Conservation (phyloP, 1,284 basidiomycete genomes). For the Leccinum subrobustum region DNA sequence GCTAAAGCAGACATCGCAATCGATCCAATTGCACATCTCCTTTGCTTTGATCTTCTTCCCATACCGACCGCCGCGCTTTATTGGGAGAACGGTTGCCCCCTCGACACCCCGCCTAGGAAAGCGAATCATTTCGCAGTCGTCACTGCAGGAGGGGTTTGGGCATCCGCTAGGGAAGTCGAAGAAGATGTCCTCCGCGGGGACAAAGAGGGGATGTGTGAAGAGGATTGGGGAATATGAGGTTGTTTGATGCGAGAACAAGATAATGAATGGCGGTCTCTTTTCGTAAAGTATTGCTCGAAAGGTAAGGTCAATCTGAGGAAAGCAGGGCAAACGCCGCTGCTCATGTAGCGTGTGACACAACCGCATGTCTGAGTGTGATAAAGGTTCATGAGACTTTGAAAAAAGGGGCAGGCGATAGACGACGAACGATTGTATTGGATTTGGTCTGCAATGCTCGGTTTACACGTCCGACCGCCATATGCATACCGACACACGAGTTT, state of each 20-base stretch:
- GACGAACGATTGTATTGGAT: slow-evolving; percentile 65
- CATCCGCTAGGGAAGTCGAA: slow-evolving; percentile 74
- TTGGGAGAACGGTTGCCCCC: slow-evolving; percentile 56
- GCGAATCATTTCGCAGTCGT: slow-evolving; percentile 77
- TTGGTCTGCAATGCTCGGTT: slow-evolving; percentile 60
- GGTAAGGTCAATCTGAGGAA: slow-evolving; percentile 73
- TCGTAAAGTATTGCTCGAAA: slow-evolving; percentile 70
- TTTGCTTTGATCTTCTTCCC: slow-evolving; percentile 47
- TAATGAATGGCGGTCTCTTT: slow-evolving; percentile 68
- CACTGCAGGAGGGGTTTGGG: slow-evolving; percentile 71
- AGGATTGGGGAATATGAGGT: slow-evolving; percentile 77
- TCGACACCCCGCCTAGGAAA: slow-evolving; percentile 64
- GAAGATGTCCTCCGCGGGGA: slow-evolving; percentile 69
- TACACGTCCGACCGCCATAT: slow-evolving; percentile 58
- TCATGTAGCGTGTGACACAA: slow-evolving; percentile 61
- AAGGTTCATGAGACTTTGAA: slow-evolving; percentile 9
- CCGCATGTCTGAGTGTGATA: slow-evolving; percentile 53
- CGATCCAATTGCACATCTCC: slow-evolving; percentile 79
- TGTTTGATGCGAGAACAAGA: slow-evolving; percentile 74
- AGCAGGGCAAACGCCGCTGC: slow-evolving; percentile 67
- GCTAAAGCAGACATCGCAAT: slow-evolving; percentile 60
- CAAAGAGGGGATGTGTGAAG: slow-evolving; percentile 66
- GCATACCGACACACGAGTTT: slow-evolving; percentile 64
- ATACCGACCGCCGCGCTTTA: slow-evolving; percentile 51
- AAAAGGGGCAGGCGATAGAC: background rate